Evolutionary conservation across 2,329 filamentous ascomycete genomes (phyloP), one percentile per base, ranked within the genome.

Genomic region (Capronia coronata): DNA sequence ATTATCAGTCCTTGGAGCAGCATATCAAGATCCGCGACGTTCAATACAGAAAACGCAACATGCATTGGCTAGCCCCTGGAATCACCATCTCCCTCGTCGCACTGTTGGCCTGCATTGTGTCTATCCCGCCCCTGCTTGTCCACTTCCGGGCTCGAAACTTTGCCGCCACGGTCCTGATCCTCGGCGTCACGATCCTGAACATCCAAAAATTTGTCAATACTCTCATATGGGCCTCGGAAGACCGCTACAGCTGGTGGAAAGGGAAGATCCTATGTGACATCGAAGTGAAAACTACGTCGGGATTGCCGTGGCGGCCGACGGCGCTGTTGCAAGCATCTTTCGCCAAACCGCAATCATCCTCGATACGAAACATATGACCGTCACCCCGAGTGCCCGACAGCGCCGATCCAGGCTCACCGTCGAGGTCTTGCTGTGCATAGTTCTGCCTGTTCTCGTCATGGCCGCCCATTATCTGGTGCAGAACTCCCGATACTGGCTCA

Each of bases 231-330:
- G 74, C 76, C 0, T 76, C 71, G 6, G 78, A 83, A 55, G 68
- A 83, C 55, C 59, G 75, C 10, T 30, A 60, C 0, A 63, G 67
- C 4, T 80, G 77, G 75, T 86, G 75, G 73, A 64, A 74, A 50
- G 83, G 83, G 3, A 61, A 63, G 3, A 75, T 73, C 2, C 75
- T 83, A 50, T 87, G 83, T 65, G 83, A 87, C 62, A 67, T 86
- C 42, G 73, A 84, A 57, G 70, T 75, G 46, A 80, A 82, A 54
- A 60, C 27, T 71, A 76, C 51, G 68, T 77, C 19, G 78, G 75
- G 2, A 67, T 71, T 7, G 70, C 71, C 14, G 70, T 79, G 1
- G 78, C 74, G 1, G 64, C 79, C 13, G 68, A 77, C 2, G 75
- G 76, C 7, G 70, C 74, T 5, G 61, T 80, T 7, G 65, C 73